Base-by-base conservation (phyloP, 345 rosid species). In the Eucalyptus fibrosa region DNA sequence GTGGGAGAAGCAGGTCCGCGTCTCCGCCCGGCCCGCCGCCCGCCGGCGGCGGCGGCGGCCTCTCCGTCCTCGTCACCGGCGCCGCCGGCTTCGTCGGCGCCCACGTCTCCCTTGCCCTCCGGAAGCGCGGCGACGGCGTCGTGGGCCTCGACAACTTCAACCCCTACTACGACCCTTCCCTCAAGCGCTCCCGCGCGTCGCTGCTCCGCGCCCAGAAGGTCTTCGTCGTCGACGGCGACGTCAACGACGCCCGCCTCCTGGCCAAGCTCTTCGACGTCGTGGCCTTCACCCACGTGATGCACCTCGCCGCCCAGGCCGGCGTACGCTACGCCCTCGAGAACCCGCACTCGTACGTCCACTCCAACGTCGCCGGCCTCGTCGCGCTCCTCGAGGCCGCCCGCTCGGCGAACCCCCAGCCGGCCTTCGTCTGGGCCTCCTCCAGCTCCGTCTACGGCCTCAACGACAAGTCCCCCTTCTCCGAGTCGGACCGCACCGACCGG, bases 291-390 rank as follows among this genome's bases (percentile, higher is more conserved):
- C 98, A 96, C 92, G 97, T 96, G 34, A 96, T 96, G 97, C 98
- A 96, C 89, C 91, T 96, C 53, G 98, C 98, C 44, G 98, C 98
- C n/a, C 98, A 96, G 62, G 98, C 98, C 67, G 98, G 98, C 7
- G 97, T 96, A 45, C 50, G 98, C 23, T 95, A 96, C 93, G 98
- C 98, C 24, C 89, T 95, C 93, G 95, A 96, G 94, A 96, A 96
- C 86, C 99, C 98, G 8, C 90, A 89, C 53, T 96, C 98, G 8
- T 96, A 96, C 53, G 94, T 96, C 18, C 97, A 95, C 42, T 95
- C 96, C 91, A 96, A 96, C 93, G 92, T 96, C 26, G 99, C 96
- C 50, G 97, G 98, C 8, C 93, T 96, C 37, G 96, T 96, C 56
- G 92, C 93, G 18, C 95, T 96, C 23, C 96, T 96, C 59, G 97